Percentiles rank a stretch among this genome's conserved stretches.
phyloP scores from a whole-genome alignment of 2,329 filamentous ascomycete genomes.

The Metarhizium rileyi region DNA sequence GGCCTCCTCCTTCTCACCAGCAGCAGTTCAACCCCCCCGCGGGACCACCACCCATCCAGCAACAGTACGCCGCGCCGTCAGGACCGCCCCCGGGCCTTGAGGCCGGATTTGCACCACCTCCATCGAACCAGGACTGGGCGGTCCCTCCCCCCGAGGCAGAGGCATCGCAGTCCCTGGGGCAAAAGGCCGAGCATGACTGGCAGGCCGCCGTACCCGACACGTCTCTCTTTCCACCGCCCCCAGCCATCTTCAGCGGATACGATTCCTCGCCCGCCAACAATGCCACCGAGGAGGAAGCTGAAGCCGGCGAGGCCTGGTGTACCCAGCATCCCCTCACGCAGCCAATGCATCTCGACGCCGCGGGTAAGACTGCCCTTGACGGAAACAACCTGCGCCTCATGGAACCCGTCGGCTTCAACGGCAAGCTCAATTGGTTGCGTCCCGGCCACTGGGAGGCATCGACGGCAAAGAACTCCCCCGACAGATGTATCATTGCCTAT shows the following conservation, averaged over 20 bases:
- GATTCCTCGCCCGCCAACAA: constrained; percentile 61
- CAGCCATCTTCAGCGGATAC: constrained; percentile 53
- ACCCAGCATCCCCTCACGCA: constrained; percentile 44
- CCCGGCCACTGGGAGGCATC: constrained; percentile 43
- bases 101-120: constrained; percentile 20
- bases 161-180: constrained; percentile 19
- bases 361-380: constrained; percentile 36
- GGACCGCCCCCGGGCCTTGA: constrained; percentile 24
- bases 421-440: constrained; percentile 33
- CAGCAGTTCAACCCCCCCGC: constrained; percentile 25
- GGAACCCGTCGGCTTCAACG: constrained; percentile 37
- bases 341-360: constrained; percentile 39
- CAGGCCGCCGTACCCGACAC: constrained; percentile 61
- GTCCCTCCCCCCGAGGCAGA: constrained; percentile 29
- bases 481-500: constrained; percentile 56
- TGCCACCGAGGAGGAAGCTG: constrained; percentile 53
- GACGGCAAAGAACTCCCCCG: constrained; percentile 35
- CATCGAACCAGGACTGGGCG: constrained; percentile 16
- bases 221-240: constrained; percentile 62
- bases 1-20: constrained; percentile 21
- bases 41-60: constrained; percentile 18
- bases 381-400: constrained; percentile 45
- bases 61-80: constrained; percentile 18
- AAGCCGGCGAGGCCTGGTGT: constrained; percentile 59
- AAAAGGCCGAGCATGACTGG: constrained; percentile 53